Percentiles rank a stretch among this genome's conserved stretches.
Evolutionary conservation across 2,329 filamentous ascomycete genomes (phyloP).

Genomic region (Fusarium secorum): DNA sequence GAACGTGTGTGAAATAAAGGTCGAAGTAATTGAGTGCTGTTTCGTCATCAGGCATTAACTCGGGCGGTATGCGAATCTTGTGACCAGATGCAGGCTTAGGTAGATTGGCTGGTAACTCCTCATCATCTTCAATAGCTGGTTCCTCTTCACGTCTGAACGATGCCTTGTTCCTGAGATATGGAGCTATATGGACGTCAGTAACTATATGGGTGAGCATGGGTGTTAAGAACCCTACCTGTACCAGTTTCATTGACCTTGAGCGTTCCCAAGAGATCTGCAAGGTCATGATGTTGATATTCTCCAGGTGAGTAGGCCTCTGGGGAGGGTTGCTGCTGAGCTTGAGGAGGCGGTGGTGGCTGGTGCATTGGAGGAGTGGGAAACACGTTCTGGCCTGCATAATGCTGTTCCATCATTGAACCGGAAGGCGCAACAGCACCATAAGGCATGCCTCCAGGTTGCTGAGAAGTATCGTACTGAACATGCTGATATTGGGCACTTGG

Average conservation of each 20-base stretch:
- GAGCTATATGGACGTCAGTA: slow-evolving; percentile 61
- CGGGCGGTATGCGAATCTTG: slow-evolving; percentile 86
- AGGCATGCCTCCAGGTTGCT: slow-evolving; percentile 57
- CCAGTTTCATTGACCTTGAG: slow-evolving; percentile 88
- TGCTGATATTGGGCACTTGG: slow-evolving; percentile 56
- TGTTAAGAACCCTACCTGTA: slow-evolving; percentile 70
- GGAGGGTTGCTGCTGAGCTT: slow-evolving; percentile 46
- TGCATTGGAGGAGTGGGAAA: slow-evolving; percentile 62
- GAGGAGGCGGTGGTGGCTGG: slow-evolving; percentile 32
- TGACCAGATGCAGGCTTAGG: slow-evolving; percentile 75
- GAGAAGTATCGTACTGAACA: slow-evolving; percentile 56
- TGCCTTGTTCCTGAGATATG: slow-evolving; percentile 77
- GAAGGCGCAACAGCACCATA: slow-evolving; percentile 62
- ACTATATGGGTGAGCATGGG: not conserved
- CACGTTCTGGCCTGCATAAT: slow-evolving; percentile 58
- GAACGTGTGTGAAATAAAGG: slow-evolving; percentile 88
- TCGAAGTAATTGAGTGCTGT: slow-evolving; percentile 86
- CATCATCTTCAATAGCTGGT: slow-evolving; percentile 74
- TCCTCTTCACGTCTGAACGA: slow-evolving; percentile 62
- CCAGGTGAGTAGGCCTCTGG: slow-evolving; percentile 65
- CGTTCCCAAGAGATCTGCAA: slow-evolving; percentile 83
- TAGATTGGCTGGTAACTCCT: slow-evolving; percentile 75
- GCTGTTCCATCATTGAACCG: slow-evolving; percentile 59
- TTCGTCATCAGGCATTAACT: slow-evolving; percentile 90
- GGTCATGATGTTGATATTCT: slow-evolving; percentile 72